A percentile compares a stretch with the other conserved stretches of the same genome.
Conservation (phyloP, 2,329 filamentous ascomycete species). For the Clarireedia paspali region DNA sequence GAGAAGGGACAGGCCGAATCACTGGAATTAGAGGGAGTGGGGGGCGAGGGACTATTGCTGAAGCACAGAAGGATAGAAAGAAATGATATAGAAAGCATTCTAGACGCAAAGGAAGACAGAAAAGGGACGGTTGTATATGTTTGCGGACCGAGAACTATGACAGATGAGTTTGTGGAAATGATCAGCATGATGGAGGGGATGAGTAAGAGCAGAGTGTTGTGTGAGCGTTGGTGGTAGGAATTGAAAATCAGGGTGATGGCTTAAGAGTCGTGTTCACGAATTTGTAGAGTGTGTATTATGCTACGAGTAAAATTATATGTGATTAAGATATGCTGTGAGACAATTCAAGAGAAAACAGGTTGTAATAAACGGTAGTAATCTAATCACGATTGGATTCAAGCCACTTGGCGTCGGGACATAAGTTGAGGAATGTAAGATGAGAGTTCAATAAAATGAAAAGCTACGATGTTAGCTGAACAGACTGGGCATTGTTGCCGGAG, state of each 20-base stretch:
- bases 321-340: too few relatives aligned
- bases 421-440: too few relatives aligned
- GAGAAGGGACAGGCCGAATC: neutral
- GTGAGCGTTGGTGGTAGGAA: constrained; percentile 58
- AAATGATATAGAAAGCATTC: constrained; percentile 37
- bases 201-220: constrained; percentile 41
- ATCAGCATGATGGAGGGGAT: constrained; percentile 35
- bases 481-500: too few relatives aligned
- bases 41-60: constrained; percentile 7
- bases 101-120: constrained; percentile 32
- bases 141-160: constrained; percentile 63
- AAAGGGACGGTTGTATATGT: constrained; percentile 51
- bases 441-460: too few relatives aligned
- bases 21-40: constrained; percentile 4
- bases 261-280: neutral
- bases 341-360: too few relatives aligned
- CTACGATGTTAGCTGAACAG: too few relatives aligned
- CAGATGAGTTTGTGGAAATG: constrained; percentile 51
- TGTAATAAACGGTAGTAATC: too few relatives aligned
- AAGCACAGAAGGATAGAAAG: constrained; percentile 21
- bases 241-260: neutral
- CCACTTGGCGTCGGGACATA: too few relatives aligned
- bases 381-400: too few relatives aligned
- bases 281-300: too few relatives aligned
- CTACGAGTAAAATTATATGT: too few relatives aligned